A percentile compares a stretch with the other conserved stretches of the same genome.
phyloP scores from a whole-genome alignment of 306 rosid species.

The Quillaja saponaria region DNA sequence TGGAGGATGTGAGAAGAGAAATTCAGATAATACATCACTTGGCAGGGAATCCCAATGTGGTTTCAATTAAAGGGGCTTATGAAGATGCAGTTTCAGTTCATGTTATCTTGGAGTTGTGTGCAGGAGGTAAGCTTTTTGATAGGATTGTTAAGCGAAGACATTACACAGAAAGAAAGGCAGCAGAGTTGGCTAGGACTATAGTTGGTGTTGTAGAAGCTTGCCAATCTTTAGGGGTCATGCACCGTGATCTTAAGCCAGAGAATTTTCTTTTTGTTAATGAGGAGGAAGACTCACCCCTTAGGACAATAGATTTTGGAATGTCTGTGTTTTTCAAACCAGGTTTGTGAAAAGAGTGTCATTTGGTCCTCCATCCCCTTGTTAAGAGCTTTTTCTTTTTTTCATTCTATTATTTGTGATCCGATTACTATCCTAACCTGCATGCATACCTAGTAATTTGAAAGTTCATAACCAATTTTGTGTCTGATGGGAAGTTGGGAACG shows the following conservation, averaged over 20 bases:
- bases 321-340: conserved; percentile 95
- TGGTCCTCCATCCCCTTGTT: background rate
- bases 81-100: conserved; percentile 86
- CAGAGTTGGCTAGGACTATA: conserved; percentile 64
- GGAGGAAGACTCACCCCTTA: conserved; percentile 73
- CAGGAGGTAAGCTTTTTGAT: conserved; percentile 89
- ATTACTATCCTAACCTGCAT: background rate
- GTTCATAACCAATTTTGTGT: background rate
- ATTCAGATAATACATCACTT: conserved; percentile 93
- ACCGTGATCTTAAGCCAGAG: conserved; percentile 94
- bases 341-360: conserved; percentile 23
- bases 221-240: conserved; percentile 94
- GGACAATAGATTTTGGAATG: conserved; percentile 90
- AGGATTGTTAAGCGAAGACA: conserved; percentile 71
- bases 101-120: conserved; percentile 85
- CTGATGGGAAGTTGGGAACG: no score
- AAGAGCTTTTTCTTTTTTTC: background rate
- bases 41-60: conserved; percentile 53
- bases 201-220: conserved; percentile 84
- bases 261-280: conserved; percentile 78
- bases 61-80: conserved; percentile 70
- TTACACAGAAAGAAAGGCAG: conserved; percentile 81
- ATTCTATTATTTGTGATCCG: background rate
- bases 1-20: conserved; percentile 91
- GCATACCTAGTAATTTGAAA: background rate